Evolutionary conservation across 495 filamentous ascomycete species (phyloP), one percentile per base, ranked within the genome.

Genomic region (Trichoderma erinaceum): DNA sequence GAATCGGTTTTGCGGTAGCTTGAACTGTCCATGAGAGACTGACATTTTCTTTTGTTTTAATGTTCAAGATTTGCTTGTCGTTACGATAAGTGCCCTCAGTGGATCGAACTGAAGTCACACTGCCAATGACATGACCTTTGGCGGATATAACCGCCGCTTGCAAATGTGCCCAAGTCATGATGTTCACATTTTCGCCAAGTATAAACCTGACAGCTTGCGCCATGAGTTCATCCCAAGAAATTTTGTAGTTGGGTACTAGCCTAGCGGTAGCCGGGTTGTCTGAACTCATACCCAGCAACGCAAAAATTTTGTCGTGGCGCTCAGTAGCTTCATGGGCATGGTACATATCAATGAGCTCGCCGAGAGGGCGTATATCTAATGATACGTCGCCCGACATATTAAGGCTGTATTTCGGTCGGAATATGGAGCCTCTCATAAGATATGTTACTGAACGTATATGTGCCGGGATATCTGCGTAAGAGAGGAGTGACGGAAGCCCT

Each of bases 371-470:
- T 21, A 52, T 23, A 52, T 52, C 48, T 10, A 52, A 23, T 21
- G 48, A 52, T 52, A 52, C 21, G 11, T 21, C 48, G 10, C 48
- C 48, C 7, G n/a, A 21, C 4, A 4, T 21, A 23, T 52, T 52
- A 2, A 23, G 2, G 18, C 21, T 52, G n/a, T 52, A 52, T 23
- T 23, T 52, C 21, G 48, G 48, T 23, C 48, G 16, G 21, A 52
- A 52, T 21, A 52, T 52, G n/a, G 18, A 52, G 18, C 48, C 48
- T 52, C 48, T 52, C 48, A 52, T 52, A 8, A 52, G 48, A 52
- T 52, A 52, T 7, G 48, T 52, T 21, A 52, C 18, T 52, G 48
- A 52, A 7, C 48, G 48, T 21, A 52, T 52, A 23, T 52, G 48
- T 8, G 7, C 21, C 7, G 48, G 48, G 18, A 52, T 52, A 10